These are phyloP conservation scores for Pholiota adiposa DNA, from an alignment of 1,284 basidiomycete species.

Conservation along the genomic window DNA sequence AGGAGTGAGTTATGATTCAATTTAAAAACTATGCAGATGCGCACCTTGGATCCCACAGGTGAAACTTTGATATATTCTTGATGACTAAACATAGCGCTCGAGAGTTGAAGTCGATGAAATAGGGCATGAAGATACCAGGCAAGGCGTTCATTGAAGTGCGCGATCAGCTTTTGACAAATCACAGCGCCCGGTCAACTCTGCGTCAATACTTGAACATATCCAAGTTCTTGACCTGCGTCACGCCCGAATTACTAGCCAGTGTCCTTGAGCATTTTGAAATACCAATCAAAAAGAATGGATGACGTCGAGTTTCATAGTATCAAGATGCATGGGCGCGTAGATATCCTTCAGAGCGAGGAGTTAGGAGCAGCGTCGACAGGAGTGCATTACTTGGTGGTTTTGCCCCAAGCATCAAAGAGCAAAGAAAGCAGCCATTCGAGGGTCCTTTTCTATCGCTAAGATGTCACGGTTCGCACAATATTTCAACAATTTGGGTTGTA, in stretches of 20 bases:
- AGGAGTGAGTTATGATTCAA: not conserved
- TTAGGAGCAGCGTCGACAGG: not conserved
- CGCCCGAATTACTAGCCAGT: no score
- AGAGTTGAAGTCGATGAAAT: not conserved
- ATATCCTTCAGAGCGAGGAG: not conserved
- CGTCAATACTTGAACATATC: not conserved
- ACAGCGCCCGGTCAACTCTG: not conserved
- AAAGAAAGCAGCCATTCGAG: no score
- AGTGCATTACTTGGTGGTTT: no score
- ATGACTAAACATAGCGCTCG: not conserved
- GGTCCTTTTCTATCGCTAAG: not conserved
- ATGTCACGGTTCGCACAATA: not conserved
- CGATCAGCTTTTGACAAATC: not conserved
- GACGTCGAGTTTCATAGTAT: not conserved
- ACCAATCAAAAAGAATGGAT: not conserved
- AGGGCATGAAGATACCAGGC: not conserved
- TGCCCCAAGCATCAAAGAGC: no score
- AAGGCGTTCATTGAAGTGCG: not conserved
- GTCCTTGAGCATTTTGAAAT: no score
- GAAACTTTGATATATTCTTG: not conserved
- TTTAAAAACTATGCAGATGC: no score
- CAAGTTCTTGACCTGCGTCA: not conserved
- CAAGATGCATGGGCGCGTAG: not conserved
- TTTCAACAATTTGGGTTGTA: not conserved
- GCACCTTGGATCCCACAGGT: no score